Evolutionary conservation across 306 rosid species (phyloP).

Genomic region (Alnus rubra): DNA sequence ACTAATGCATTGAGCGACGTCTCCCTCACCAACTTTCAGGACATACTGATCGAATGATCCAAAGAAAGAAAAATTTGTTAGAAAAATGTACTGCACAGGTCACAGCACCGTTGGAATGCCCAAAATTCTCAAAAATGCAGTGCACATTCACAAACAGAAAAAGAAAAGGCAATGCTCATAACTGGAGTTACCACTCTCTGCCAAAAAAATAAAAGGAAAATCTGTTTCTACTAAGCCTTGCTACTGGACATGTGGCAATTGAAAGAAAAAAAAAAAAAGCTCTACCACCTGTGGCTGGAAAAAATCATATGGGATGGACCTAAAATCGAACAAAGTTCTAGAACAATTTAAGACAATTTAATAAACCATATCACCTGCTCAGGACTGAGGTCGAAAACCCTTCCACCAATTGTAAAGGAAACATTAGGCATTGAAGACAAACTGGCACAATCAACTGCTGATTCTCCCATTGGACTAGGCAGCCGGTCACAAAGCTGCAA

Average conservation of each 20-base stretch:
- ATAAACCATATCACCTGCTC: conserved; percentile 42
- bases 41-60: conserved; percentile 44
- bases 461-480: conserved; percentile 80
- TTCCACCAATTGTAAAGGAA: conserved; percentile 63
- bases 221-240: neutral
- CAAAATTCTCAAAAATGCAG: neutral
- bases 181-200: neutral
- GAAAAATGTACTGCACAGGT: neutral
- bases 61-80: neutral
- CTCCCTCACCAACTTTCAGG: conserved; percentile 61
- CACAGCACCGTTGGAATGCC: neutral
- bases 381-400: conserved; percentile 55
- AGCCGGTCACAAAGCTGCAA: conserved; percentile 66
- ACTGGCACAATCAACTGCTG: conserved; percentile 57
- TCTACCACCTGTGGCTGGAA: no score
- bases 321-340: neutral
- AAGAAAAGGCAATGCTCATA: neutral
- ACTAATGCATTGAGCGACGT: conserved; percentile 59
- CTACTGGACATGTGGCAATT: neutral
- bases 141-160: neutral
- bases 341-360: neutral
- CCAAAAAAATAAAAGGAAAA: neutral
- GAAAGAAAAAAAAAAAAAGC: no score
- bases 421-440: conserved; percentile 60
- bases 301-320: neutral